Base-by-base conservation (phyloP, 805 yeast species). In the Cyberlindnera euphorbiae region DNA sequence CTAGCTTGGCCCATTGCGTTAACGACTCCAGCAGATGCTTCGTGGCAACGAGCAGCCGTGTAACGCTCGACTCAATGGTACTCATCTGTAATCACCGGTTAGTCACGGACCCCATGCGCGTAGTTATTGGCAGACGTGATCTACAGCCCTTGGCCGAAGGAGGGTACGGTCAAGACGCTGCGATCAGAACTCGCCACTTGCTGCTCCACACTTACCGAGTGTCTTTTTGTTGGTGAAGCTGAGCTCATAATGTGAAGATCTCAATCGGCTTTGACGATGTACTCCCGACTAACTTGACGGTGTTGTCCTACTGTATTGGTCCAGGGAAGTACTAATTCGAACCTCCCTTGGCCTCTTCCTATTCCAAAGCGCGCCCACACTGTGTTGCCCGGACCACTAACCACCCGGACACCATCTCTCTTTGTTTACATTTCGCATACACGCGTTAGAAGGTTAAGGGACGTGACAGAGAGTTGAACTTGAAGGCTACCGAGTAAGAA, bases 1-100 rank as follows among this genome's bases (percentile, higher is more conserved):
- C 69, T 16, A 75, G 77, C 42, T 76, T 70, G 1, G 97, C 89
- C 99, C 99, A 93, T 42, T 78, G 85, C 0, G 94, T 86, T 34
- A 93, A 64, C 13, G 85, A 73, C 50, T 86, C 95, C n/a, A 93
- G 66, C 10, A 90, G 66, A 39, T 85, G 88, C 52, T 90, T 90
- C 0, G 97, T 88, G 1, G 95, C 82, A 25, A 89, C 89, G 30
- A 93, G 68, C 17, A 90, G 68, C 42, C 87, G 62, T 14, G 95
- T 76, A 30, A 83, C 84, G 49, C 89, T 74, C 31, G 88, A 75
- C 53, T 86, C 95, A 34, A 82, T 79, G 8, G 89, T 75, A 41
- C 68, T 64, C 62, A 58, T 51, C 48, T 49, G 41, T 15, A 13
- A n/a, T n/a, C n/a, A n/a, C n/a, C n/a, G n/a, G 49, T 43, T 41